These are phyloP conservation scores for Pharus latifolius DNA, from an alignment of 176 grass and related monocot genomes.

Conservation along the genomic window DNA sequence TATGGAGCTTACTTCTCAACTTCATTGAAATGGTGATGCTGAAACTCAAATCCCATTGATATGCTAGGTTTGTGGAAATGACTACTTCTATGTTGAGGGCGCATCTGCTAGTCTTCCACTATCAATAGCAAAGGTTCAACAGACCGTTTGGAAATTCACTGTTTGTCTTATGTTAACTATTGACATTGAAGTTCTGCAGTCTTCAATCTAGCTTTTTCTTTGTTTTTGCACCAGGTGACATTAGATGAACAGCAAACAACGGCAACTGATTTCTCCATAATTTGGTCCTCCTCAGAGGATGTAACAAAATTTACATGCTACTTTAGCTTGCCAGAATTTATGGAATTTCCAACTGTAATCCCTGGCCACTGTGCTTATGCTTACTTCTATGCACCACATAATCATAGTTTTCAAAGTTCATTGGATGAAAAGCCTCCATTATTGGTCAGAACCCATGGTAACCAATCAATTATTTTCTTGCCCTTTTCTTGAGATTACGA, in stretches of 20 bases:
- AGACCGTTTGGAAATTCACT: not conserved
- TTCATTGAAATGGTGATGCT: not conserved
- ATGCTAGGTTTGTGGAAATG: slow-evolving; percentile 45
- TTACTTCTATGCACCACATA: slow-evolving; percentile 79
- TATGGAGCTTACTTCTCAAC: not conserved
- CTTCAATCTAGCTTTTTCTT: not conserved
- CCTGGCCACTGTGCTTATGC: slow-evolving; percentile 72
- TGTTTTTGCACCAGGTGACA: slow-evolving; percentile 49
- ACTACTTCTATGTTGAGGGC: slow-evolving; percentile 69
- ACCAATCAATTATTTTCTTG: not conserved
- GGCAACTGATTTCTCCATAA: slow-evolving; percentile 51
- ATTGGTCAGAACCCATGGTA: slow-evolving; percentile 79
- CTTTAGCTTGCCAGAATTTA: slow-evolving; percentile 74
- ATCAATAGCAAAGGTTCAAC: slow-evolving; percentile 73
- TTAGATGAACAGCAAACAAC: slow-evolving; percentile 44
- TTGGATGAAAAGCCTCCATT: slow-evolving; percentile 78
- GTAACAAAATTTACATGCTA: slow-evolving; percentile 46
- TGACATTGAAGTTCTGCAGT: not conserved
- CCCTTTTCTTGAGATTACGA: not conserved
- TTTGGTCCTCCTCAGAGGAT: slow-evolving; percentile 87
- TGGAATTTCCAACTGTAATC: slow-evolving; percentile 66
- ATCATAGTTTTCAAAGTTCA: slow-evolving; percentile 45
- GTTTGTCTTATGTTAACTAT: not conserved
- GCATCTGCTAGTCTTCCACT: slow-evolving; percentile 72
- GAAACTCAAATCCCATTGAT: not conserved